A percentile compares a stretch with the other conserved stretches of the same genome.
Evolutionary conservation across 2,329 filamentous ascomycete species (phyloP).

Genomic region (Ilyonectria mors-panacis): DNA sequence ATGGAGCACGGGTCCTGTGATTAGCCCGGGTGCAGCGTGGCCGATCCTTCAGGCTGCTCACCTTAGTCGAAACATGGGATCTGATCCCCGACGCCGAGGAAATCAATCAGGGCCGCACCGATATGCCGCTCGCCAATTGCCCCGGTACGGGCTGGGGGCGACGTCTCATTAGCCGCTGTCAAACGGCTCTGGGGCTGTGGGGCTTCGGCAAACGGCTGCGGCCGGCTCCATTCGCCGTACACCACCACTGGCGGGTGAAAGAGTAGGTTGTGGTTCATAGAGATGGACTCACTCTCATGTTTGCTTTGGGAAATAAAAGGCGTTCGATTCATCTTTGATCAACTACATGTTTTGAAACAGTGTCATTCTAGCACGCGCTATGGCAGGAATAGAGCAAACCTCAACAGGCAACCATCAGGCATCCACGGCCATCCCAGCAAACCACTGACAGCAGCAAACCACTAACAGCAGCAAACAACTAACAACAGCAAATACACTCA

Average conservation of each 20-base stretch:
- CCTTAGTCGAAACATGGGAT: not conserved
- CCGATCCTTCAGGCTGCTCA: not conserved
- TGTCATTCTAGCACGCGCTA: too few relatives aligned
- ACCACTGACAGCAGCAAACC: not conserved
- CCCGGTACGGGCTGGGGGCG: not conserved
- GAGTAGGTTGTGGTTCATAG: not conserved
- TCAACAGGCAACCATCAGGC: conserved; percentile 1
- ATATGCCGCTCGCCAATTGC: not conserved
- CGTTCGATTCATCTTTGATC: too few relatives aligned
- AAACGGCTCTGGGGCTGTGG: not conserved
- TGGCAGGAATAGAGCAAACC: not conserved
- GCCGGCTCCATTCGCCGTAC: not conserved
- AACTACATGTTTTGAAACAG: too few relatives aligned
- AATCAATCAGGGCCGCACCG: not conserved
- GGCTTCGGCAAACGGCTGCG: not conserved
- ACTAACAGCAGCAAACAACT: not conserved
- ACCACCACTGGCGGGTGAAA: not conserved
- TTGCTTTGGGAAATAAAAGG: not conserved
- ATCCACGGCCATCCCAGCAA: not conserved
- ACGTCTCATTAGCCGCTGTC: conserved; percentile 4
- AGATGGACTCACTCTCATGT: not conserved
- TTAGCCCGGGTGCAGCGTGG: not conserved
- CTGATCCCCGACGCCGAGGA: not conserved
- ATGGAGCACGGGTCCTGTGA: not conserved
- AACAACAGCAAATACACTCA: not conserved